Base-by-base conservation (phyloP, 176 grass and related monocot species). In the Musa acuminata region DNA sequence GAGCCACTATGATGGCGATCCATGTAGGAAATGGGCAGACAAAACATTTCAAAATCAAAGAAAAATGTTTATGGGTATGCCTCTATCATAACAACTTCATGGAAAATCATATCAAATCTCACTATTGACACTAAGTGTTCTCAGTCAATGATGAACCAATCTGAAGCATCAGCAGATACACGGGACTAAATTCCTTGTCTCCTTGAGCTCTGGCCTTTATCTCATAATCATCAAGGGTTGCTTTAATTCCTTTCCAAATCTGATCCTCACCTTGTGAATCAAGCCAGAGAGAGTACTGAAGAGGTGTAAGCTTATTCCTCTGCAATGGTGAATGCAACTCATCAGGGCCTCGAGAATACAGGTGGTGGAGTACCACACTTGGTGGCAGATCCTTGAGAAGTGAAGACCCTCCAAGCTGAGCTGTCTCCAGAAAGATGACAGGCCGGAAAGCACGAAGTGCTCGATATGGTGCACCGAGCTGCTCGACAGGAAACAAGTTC, bases 401-500 rank as follows among this genome's bases (percentile, higher is more conserved):
- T 17, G 88, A 88, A 24, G 86, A 99, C 35, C 86, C 86, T 71
- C 69, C 59, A 73, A 99, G 88, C 74, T 94, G 95, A 78, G 86
- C 89, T 16, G 84, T 91, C 83, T 99, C 95, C 83, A 99, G 73
- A 80, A 99, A 99, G 53, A 99, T 74, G 25, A 99, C 78, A 19
- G 95, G 95, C 1, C 95, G 86, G 83, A 99, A 91, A 21, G 95
- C 91, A 51, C 95, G 85, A 48, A 95, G 67, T 11, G 91, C 96
- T 23, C 88, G 68, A 77, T 99, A 95, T 78, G 91, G 96, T 21
- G 91, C 78, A 14, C 96, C 96, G 14, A 99, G 84, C 86, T 99
- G 91, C 78, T 99, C 91, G 17, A 99, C 96, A 77, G 96, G 96
- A 82, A 95, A 99, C 43, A 99, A 83, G 74, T 99, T 99, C 84